These are phyloP conservation scores for Exophiala viscosa DNA, from an alignment of 2,329 filamentous ascomycete genomes.

Conservation along the genomic window DNA sequence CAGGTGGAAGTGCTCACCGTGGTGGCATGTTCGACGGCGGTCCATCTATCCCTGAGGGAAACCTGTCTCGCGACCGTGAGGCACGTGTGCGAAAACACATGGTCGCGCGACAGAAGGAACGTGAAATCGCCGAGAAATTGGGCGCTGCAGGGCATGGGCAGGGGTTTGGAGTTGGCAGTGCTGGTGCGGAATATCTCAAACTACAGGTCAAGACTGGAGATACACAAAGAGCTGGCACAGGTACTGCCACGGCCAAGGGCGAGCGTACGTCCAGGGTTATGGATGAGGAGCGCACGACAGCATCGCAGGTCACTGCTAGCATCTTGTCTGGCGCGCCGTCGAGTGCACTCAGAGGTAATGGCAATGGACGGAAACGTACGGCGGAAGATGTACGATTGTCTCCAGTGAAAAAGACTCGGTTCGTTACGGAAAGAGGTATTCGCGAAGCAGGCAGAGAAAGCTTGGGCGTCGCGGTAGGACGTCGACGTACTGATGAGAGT, in stretches of 20 bases:
- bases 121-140: conserved; percentile 43
- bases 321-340: conserved; percentile 8
- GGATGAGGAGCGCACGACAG: neutral
- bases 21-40: conserved; percentile 29
- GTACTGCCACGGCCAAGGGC: neutral
- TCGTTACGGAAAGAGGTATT: conserved; percentile 73
- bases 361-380: conserved; percentile 29
- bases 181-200: conserved; percentile 46
- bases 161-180: conserved; percentile 29
- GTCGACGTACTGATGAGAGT: conserved; percentile 52
- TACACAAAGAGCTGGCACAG: neutral
- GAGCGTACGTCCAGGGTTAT: conserved; percentile 1
- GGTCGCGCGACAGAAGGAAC: conserved; percentile 42
- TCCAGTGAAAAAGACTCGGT: conserved; percentile 56
- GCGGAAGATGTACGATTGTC: conserved; percentile 40
- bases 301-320: neutral
- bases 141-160: conserved; percentile 24
- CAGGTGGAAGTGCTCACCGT: neutral
- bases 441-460: conserved; percentile 73
- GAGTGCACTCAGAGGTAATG: conserved; percentile 8
- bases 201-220: conserved; percentile 18
- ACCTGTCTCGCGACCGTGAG: conserved; percentile 41
- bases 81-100: conserved; percentile 43
- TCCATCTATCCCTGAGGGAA: conserved; percentile 39
- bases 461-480: conserved; percentile 45